Evolutionary conservation across 2,329 filamentous ascomycete species (phyloP).

Genomic region (Pestalotiopsis fici): DNA sequence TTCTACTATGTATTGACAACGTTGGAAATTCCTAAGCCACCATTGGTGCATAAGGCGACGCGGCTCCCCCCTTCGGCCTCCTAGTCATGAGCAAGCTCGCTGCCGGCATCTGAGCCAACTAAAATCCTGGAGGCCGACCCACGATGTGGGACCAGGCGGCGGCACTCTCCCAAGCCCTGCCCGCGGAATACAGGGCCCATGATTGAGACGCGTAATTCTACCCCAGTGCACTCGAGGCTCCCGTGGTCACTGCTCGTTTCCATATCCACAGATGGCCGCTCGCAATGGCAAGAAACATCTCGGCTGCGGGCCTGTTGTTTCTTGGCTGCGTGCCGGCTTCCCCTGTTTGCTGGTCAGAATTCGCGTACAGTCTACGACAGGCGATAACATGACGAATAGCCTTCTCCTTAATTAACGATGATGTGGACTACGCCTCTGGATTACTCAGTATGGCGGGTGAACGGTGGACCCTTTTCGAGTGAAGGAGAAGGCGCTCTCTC

Average conservation of each 20-base stretch:
- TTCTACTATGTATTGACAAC: background rate
- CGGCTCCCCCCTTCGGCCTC: background rate
- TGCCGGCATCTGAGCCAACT: background rate
- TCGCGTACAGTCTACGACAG: slow-evolving; percentile 4
- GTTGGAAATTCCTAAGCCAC: background rate
- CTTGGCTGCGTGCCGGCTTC: background rate
- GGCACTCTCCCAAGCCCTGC: background rate
- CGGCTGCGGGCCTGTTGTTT: background rate
- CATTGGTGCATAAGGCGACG: background rate
- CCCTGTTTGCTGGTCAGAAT: background rate
- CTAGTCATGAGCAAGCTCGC: background rate
- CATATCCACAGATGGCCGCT: slow-evolving; percentile 2
- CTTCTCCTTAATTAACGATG: slow-evolving; percentile 7
- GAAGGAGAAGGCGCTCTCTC: background rate
- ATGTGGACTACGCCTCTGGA: background rate
- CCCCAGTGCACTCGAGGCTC: background rate
- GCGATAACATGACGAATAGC: slow-evolving; percentile 6
- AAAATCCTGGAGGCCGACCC: background rate
- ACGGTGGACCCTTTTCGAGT: background rate
- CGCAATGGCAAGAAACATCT: slow-evolving; percentile 5
- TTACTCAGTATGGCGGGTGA: background rate
- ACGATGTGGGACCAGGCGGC: background rate
- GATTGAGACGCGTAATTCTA: slow-evolving; percentile 6
- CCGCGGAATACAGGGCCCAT: background rate
- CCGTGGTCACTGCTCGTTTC: background rate